phyloP scores from a whole-genome alignment of 1,139 yeast species.

The Protomyces inundatus region DNA sequence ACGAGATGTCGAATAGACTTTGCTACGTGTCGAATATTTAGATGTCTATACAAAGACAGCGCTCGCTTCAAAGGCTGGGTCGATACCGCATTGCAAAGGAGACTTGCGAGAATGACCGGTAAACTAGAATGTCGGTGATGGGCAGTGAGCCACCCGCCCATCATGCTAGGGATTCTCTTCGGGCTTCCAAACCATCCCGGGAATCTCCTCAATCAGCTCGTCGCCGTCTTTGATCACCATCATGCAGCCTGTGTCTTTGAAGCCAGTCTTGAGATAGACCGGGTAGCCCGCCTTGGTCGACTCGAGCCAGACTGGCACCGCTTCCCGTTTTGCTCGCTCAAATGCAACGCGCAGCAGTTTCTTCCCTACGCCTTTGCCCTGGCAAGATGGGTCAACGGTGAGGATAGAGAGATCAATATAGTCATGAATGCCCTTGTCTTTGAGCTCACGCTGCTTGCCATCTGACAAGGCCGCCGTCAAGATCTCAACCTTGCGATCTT shows the following conservation, averaged over 20 bases:
- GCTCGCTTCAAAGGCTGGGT: too few relatives aligned
- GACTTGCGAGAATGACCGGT: too few relatives aligned
- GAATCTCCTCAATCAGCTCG: not conserved
- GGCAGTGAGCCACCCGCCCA: too few relatives aligned
- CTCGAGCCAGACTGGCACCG: constrained; percentile 14
- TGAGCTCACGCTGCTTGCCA: not conserved
- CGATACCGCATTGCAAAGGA: too few relatives aligned
- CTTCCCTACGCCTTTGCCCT: constrained; percentile 7
- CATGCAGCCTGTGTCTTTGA: constrained; percentile 2
- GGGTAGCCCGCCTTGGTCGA: constrained; percentile 9
- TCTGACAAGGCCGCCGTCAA: not conserved
- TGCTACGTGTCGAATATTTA: too few relatives aligned
- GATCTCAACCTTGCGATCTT: not conserved
- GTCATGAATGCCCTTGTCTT: not conserved
- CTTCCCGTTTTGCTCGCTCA: not conserved
- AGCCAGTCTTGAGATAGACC: constrained; percentile 10
- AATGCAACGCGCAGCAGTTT: not conserved
- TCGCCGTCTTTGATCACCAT: not conserved
- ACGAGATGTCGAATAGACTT: too few relatives aligned
- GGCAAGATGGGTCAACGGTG: not conserved
- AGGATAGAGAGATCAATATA: not conserved
- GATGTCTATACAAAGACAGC: too few relatives aligned
- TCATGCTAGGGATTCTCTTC: too few relatives aligned
- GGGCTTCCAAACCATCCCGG: not conserved
- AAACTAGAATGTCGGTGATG: too few relatives aligned